Conservation (phyloP, 768 basidiomycete species). For the Xerocomellus intermedius region DNA sequence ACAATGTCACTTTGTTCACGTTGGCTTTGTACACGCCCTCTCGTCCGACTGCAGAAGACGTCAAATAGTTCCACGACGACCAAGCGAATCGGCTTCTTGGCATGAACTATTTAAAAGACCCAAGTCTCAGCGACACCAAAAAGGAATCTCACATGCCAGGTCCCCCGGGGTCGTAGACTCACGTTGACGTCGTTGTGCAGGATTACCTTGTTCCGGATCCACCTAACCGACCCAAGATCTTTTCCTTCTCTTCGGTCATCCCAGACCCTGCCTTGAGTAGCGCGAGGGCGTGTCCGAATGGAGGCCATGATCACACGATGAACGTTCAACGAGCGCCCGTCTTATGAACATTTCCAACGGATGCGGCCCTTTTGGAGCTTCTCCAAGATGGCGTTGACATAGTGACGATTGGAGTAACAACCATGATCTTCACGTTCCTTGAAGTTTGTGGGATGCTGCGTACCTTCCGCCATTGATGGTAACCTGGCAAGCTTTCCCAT, state of each 20-base stretch:
- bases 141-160: neutral
- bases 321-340: slow-evolving; percentile 46
- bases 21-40: slow-evolving; percentile 43
- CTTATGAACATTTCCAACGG: slow-evolving; percentile 37
- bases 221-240: slow-evolving; percentile 54
- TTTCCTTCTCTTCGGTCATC: slow-evolving; percentile 50
- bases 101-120: slow-evolving; percentile 51
- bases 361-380: slow-evolving; percentile 46
- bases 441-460: slow-evolving; percentile 5
- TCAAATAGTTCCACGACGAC: slow-evolving; percentile 83
- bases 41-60: slow-evolving; percentile 40
- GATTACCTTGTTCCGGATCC: slow-evolving; percentile 67
- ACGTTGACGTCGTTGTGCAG: slow-evolving; percentile 66
- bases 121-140: neutral
- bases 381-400: slow-evolving; percentile 61
- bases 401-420: slow-evolving; percentile 46
- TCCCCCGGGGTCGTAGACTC: slow-evolving; percentile 17
- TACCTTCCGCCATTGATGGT: slow-evolving; percentile 74
- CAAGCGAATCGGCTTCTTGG: slow-evolving; percentile 58
- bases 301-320: slow-evolving; percentile 73
- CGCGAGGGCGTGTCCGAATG: slow-evolving; percentile 62
- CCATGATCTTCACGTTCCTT: neutral
- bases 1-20: slow-evolving; percentile 62
- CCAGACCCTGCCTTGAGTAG: slow-evolving; percentile 43
- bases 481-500: slow-evolving; percentile 76